These are phyloP conservation scores for Symbiodinium pilosum DNA, from an alignment of 73 alveolate genomes.

Conservation along the genomic window DNA sequence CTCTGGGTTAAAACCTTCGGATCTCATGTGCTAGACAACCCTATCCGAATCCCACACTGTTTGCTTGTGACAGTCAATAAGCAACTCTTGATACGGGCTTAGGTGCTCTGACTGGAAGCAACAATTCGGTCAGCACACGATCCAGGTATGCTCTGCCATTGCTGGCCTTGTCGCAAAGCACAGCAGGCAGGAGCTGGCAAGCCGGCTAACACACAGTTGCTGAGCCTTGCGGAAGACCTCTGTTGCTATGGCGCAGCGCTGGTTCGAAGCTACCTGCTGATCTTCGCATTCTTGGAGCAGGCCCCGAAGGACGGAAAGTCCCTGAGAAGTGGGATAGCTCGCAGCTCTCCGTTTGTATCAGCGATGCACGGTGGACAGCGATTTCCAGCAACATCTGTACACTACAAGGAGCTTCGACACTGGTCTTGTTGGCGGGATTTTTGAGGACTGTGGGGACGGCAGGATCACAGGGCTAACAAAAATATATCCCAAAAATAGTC, in stretches of 20 bases:
- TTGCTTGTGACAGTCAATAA: no score
- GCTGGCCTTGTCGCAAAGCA: slow-evolving; percentile 11
- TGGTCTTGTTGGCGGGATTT: no score
- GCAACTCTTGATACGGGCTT: no score
- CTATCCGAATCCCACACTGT: background rate
- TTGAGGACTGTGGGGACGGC: no score
- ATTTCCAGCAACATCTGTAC: no score
- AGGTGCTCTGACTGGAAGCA: slow-evolving; percentile 39
- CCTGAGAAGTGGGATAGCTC: no score
- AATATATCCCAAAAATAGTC: no score
- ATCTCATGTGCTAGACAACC: no score
- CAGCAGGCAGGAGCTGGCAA: background rate
- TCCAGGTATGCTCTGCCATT: slow-evolving; percentile 59
- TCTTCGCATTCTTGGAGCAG: slow-evolving; percentile 44
- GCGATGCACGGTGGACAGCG: no score
- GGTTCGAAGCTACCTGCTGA: background rate
- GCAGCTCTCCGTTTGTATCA: no score
- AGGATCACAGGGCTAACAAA: no score
- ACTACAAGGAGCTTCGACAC: no score
- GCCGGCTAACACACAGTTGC: background rate
- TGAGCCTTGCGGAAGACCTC: slow-evolving; percentile 94
- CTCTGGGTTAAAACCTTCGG: slow-evolving; percentile 56
- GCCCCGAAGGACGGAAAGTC: slow-evolving; percentile 41
- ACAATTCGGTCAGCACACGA: slow-evolving; percentile 39
- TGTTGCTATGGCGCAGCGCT: slow-evolving; percentile 52